Conservation (phyloP, 768 basidiomycete species). For the Amanita fuliginea region DNA sequence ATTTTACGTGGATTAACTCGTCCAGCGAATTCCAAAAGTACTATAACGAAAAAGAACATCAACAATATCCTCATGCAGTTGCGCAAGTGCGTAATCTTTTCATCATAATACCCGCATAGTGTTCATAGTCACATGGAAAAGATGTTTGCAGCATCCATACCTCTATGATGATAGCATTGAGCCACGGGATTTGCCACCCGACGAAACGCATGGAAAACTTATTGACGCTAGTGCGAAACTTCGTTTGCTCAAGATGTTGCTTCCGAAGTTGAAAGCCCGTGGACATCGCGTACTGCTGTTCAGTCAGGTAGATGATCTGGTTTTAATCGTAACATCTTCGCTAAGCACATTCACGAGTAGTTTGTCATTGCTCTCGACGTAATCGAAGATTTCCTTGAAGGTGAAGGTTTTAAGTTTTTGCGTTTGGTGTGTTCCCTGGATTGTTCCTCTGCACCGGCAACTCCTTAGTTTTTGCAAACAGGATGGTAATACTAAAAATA, state of each 20-base stretch:
- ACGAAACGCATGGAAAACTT: constrained; percentile 66
- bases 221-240: constrained; percentile 84
- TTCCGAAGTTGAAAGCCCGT: constrained; percentile 75
- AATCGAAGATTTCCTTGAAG: constrained; percentile 79
- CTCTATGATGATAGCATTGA: constrained; percentile 75
- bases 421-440: constrained; percentile 41
- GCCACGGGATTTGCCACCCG: constrained; percentile 41
- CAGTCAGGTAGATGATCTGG: constrained; percentile 52
- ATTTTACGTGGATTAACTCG: constrained; percentile 51
- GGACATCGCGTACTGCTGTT: constrained; percentile 88
- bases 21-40: constrained; percentile 21
- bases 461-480: constrained; percentile 18
- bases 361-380: constrained; percentile 82
- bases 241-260: constrained; percentile 58
- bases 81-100: constrained; percentile 48
- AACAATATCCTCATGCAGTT: constrained; percentile 85
- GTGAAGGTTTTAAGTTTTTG: constrained; percentile 72
- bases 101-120: not conserved
- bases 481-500: constrained; percentile 86
- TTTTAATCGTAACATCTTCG: not conserved
- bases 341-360: constrained; percentile 25
- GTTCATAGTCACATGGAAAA: constrained; percentile 16
- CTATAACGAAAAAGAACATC: constrained; percentile 41
- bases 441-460: not conserved
- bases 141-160: constrained; percentile 89